A percentile compares a stretch with the other conserved stretches of the same genome.
Evolutionary conservation across 306 rosid genomes (phyloP).

Genomic region (Pterocarpus santalinus): DNA sequence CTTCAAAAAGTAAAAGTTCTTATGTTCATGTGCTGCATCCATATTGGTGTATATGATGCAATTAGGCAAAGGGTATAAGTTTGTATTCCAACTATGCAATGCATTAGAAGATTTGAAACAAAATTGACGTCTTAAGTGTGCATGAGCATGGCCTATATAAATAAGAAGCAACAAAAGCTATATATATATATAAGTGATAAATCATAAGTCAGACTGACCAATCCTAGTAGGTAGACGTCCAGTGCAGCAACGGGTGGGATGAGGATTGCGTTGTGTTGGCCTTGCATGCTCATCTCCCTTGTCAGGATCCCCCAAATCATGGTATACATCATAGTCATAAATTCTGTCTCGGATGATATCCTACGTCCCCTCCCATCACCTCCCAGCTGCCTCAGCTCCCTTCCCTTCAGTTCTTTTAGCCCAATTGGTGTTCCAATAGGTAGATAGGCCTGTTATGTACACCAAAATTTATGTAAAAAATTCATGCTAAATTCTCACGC

Average conservation of each 20-base stretch:
- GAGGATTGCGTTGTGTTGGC: slow-evolving; percentile 47
- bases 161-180: no score
- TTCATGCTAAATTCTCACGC: background rate
- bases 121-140: no score
- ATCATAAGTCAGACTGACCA: background rate
- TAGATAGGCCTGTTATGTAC: slow-evolving; percentile 41
- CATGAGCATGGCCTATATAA: no score
- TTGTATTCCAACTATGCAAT: no score
- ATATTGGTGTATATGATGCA: no score
- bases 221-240: slow-evolving; percentile 47
- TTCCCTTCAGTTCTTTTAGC: slow-evolving; percentile 40
- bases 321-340: slow-evolving; percentile 52
- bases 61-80: no score
- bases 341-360: slow-evolving; percentile 17
- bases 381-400: slow-evolving; percentile 38
- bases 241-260: slow-evolving; percentile 61
- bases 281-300: slow-evolving; percentile 40
- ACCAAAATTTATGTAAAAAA: background rate
- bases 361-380: slow-evolving; percentile 30
- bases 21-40: background rate
- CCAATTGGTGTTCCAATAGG: slow-evolving; percentile 51
- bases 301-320: slow-evolving; percentile 60
- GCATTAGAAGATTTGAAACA: no score
- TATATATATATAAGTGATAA: no score
- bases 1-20: background rate